Base-by-base conservation (phyloP, 164 flowering plant species). In the Vitis rupestris region DNA sequence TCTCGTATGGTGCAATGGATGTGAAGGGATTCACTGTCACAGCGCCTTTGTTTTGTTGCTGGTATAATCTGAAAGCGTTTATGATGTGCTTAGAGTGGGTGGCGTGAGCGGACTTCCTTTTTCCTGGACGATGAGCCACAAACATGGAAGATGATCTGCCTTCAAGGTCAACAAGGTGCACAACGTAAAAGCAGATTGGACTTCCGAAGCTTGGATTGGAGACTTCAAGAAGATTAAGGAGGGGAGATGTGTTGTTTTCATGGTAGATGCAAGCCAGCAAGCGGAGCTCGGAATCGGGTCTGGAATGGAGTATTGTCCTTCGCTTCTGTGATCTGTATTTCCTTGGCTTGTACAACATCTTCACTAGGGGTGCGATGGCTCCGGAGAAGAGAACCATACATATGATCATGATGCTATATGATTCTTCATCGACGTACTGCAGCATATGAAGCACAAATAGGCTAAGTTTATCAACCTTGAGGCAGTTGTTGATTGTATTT, bases 101-200 rank as follows among this genome's bases (percentile, higher is more conserved):
- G 59, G 67, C 9, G 10, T 29, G 55, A 0, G 17, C n/a, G 0
- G 69, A 4, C 4, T 11, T n/a, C 30, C 11, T 64, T 9, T 56
- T 50, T 5, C 57, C 50, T 1, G 63, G 64, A 7, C 37, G 10
- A 48, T 75, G 79, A 29, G 59, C 48, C 4, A 83, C n/a, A 59
- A 85, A 70, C 7, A 75, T 16, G 0, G 86, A 69, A 17, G 81
- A 1, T 7, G 78, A 17, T 1, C 86, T 72, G 53, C 83, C 89
- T 0, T 19, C 8, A 50, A 83, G 85, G 63, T 82, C 74, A 9
- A 78, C 2, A 59, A 83, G 81, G 70, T 83, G 81, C 50, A 83
- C 51, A 8, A 77, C 64, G 66, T 59, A 80, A 51, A 83, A 19
- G 49, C 49, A 63, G 19, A 82, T 73, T 59, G 86, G 84, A 68